Evolutionary conservation across 352 stramenopile species (phyloP), one percentile per base, ranked within the genome.

Genomic region (Phytophthora quininea): DNA sequence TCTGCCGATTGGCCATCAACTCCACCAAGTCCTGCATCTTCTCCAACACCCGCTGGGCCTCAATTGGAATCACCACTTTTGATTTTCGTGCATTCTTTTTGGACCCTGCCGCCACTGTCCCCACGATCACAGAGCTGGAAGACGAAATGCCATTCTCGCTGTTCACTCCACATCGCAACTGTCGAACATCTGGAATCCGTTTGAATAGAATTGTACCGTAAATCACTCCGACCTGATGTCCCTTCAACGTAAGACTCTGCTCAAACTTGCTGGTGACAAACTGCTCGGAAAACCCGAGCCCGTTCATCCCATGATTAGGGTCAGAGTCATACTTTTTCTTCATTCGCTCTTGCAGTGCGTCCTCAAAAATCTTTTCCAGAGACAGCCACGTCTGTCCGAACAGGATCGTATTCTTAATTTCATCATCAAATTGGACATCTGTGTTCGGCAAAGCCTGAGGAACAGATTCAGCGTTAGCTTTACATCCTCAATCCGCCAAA

Each of bases 21-120:
- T 96, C 86, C 38, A 96, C 83, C 1, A 96, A 66, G 48, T 95
- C 89, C 60, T 96, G 88, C 84, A 93, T 95, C 58, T 96, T 96
- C 52, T 96, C 89, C 43, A 96, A 54, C 15, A 96, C 79, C n/a
- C 89, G 84, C 62, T 96, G 88, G 11, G 89, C 89, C 76, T 96
- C 89, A 42, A 90, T 71, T 2, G 89, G 89, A 43, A 96, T 95
- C 15, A 95, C 78, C 4, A 94, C 87, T 56, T 93, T 93, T 4
- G 71, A 76, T 57, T 93, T 93, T 24, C 82, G 77, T 24, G 79
- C 69, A 27, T 77, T 62, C 56, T 90, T 92, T 63, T 93, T 95
- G 3, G 69, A 71, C 3, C 73, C 77, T 43, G 78, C 77, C 30
- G 82, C 67, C 3, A 69, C 69, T 11, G 71, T 67, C 42, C 89